phyloP scores from a whole-genome alignment of 2,329 filamentous ascomycete genomes.

The Trichoderma sp. region DNA sequence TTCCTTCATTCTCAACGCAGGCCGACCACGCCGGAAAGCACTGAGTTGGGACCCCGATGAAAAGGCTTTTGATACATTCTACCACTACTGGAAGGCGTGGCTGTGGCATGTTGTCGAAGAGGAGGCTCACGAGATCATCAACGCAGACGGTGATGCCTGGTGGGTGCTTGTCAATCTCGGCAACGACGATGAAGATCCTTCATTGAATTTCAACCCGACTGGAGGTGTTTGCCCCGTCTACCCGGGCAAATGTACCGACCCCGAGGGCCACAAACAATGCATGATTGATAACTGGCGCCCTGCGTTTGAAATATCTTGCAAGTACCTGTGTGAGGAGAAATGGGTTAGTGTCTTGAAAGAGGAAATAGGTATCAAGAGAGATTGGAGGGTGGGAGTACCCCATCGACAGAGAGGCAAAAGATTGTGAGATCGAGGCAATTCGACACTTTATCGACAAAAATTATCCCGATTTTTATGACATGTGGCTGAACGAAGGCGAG shows the following conservation, averaged over 20 bases:
- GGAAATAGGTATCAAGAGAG: not conserved
- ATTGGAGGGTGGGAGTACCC: not conserved
- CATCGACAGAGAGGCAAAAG: not conserved
- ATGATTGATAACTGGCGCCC: slow-evolving; percentile 15
- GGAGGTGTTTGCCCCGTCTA: not conserved
- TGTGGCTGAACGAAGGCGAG: not conserved
- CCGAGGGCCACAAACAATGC: not conserved
- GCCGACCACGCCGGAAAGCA: not conserved
- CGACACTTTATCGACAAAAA: not conserved
- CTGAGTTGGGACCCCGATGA: not conserved
- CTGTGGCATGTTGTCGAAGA: slow-evolving; percentile 10
- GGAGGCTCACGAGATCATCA: not conserved
- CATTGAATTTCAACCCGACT: not conserved
- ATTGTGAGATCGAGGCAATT: not conserved
- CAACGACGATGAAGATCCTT: not conserved
- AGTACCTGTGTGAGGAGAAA: slow-evolving; percentile 10
- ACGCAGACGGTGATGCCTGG: not conserved
- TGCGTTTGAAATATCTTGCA: slow-evolving; percentile 9
- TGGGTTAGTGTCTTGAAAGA: not conserved
- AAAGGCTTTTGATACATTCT: not conserved
- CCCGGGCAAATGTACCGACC: not conserved
- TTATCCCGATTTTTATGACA: not conserved
- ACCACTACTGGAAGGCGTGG: slow-evolving; percentile 11
- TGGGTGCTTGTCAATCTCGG: slow-evolving; percentile 16
- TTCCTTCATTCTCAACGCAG: slow-evolving; percentile 7